These are phyloP conservation scores for Ophiocordyceps camponoti-rufipedis DNA, from an alignment of 2,329 filamentous ascomycete genomes.

Conservation along the genomic window DNA sequence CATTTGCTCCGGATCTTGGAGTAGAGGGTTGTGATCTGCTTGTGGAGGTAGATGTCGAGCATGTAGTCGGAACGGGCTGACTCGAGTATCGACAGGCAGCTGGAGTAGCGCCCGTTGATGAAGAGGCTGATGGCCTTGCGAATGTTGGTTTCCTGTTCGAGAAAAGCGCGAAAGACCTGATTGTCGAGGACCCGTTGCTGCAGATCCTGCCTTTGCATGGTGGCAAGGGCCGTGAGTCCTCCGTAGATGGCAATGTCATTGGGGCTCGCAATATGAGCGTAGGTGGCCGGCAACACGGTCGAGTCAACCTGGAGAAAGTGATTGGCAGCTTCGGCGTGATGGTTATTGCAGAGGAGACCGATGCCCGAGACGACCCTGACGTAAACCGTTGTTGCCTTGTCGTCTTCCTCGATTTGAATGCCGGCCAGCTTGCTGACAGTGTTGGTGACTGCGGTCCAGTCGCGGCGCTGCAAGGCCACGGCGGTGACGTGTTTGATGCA, in stretches of 20 bases:
- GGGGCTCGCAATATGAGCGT: conserved; percentile 54
- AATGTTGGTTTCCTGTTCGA: conserved; percentile 87
- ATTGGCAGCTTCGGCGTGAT: conserved; percentile 45
- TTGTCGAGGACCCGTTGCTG: conserved; percentile 66
- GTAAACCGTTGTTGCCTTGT: conserved; percentile 26
- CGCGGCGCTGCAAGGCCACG: conserved; percentile 55
- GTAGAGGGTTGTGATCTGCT: conserved; percentile 54
- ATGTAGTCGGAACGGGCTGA: conserved; percentile 70
- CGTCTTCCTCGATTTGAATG: conserved; percentile 26
- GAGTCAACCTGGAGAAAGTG: conserved; percentile 50
- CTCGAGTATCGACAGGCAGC: conserved; percentile 68
- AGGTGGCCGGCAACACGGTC: conserved; percentile 28
- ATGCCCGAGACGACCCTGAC: conserved; percentile 32
- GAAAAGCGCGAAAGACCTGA: conserved; percentile 60
- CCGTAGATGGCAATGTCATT: conserved; percentile 91
- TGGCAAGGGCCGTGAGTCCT: conserved; percentile 74
- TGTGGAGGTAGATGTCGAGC: conserved; percentile 73
- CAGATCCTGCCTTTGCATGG: conserved; percentile 65
- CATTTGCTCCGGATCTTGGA: conserved; percentile 68
- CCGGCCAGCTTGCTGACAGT: conserved; percentile 44
- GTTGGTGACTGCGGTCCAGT: conserved; percentile 54
- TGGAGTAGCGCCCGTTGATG: conserved; percentile 75
- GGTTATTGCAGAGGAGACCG: conserved; percentile 26
- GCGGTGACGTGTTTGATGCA: conserved; percentile 65
- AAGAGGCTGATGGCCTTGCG: conserved; percentile 81